Evolutionary conservation across 192 early-diverging fungal genomes (phyloP), one percentile per base, ranked within the genome.

Genomic region (Rhizoclosmatium sp.): DNA sequence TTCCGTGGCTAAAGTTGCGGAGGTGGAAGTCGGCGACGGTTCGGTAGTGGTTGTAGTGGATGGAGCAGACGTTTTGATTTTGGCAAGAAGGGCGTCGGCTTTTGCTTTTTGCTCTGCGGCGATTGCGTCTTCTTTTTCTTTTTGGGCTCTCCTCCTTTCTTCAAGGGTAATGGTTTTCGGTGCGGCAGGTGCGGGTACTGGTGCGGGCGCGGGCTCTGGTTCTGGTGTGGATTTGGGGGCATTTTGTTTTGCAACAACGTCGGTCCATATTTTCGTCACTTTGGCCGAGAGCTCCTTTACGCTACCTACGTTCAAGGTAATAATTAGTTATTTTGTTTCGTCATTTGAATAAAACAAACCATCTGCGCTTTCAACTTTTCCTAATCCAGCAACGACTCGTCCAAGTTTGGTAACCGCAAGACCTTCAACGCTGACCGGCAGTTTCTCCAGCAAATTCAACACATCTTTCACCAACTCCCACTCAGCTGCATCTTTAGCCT

Each of bases 391-490:
- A 54, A 75, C 59, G 44, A 41, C 56, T 46, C 59, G 21, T 44
- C 72, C 71, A 7, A 75, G 39, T 40, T 75, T 75, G 7, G 59
- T 42, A 14, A 42, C 59, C 7, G 7, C 44, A 16, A 75, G 39
- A 39, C 72, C 72, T 23, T 75, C 72, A 56, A 75, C 7, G 10
- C 7, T 62, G 10, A 75, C 42, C 12, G 72, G 72, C 21, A 75
- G 47, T 39, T 75, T 75, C 16, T 42, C n/a, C 56, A 75, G 40
- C 41, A 75, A 49, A 12, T 41, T 9, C 59, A 75, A 48, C 56
- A 75, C 21, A n/a, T 62, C 59, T 46, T 45, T 59, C 23, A 75
- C 19, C 72, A 75, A 45, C 10, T 42, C 72, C 4, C 7, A 40
- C 9, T 60, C 41, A 14, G 31, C 31, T 7, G 7, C 72, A 59